phyloP scores from a whole-genome alignment of 495 filamentous ascomycete genomes.

The Neurospora tetrasperma region DNA sequence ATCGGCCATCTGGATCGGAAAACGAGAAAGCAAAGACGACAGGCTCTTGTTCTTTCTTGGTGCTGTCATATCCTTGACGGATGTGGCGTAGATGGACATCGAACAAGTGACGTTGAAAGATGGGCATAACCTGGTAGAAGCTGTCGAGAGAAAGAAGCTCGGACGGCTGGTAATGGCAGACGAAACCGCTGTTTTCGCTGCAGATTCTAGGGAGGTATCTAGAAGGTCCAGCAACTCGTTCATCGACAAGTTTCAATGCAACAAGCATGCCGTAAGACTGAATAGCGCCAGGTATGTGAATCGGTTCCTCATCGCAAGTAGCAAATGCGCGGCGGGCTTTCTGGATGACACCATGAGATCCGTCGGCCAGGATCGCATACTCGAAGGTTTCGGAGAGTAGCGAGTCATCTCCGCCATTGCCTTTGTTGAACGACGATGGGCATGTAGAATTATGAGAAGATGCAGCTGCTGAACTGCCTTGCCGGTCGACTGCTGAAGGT shows the following conservation, averaged over 20 bases:
- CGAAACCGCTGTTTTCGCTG: conserved; percentile 14
- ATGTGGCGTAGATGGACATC: conserved; percentile 10
- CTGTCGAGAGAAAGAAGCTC: conserved; percentile 12
- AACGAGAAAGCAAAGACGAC: conserved; percentile 18
- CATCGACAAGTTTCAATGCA: conserved; percentile 10
- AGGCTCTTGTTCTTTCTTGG: conserved; percentile 9
- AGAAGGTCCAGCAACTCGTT: conserved; percentile 2
- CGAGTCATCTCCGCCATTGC: neutral
- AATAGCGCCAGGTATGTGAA: conserved; percentile 17
- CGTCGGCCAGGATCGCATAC: conserved; percentile 11
- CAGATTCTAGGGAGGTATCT: conserved; percentile 13
- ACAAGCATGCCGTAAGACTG: conserved; percentile 17
- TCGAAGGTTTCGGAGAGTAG: conserved; percentile 12
- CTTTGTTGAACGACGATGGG: neutral
- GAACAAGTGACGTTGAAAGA: conserved; percentile 12
- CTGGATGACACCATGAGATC: conserved; percentile 13
- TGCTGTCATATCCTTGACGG: conserved; percentile 4
- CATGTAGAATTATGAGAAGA: neutral
- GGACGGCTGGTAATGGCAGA: conserved; percentile 12
- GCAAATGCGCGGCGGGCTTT: conserved; percentile 13
- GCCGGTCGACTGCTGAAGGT: neutral
- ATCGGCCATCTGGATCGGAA: conserved; percentile 10
- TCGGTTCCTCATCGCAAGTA: conserved; percentile 16
- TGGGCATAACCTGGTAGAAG: conserved; percentile 15
- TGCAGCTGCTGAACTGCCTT: neutral